Base-by-base conservation (phyloP, 2,329 filamentous ascomycete genomes). In the Sclerotinia subarctica region DNA sequence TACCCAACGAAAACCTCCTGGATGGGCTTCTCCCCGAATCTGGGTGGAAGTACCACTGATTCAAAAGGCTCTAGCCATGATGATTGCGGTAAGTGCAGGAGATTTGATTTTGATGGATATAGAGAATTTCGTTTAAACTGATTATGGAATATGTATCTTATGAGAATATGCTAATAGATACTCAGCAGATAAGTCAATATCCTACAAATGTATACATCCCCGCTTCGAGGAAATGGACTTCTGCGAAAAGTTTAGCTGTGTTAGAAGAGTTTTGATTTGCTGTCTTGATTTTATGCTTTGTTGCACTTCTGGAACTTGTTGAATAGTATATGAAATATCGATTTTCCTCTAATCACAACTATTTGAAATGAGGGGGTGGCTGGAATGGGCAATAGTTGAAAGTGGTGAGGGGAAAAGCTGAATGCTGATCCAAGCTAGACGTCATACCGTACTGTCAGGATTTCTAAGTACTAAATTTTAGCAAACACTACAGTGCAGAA, bases 1-100 rank as follows among this genome's bases (percentile, higher is more conserved):
- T 42, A 59, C 6, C 76, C 73, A 3, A 75, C 74, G 4, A 85
- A 76, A 32, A 81, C 76, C 5, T 77, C 75, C 26, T 80, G 74
- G 8, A 79, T 78, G 6, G 85, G 73, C 17, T 76, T 70, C 3
- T 77, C 75, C 15, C 83, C 83, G 46, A 85, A 79, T 15, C 83
- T 83, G 4, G 11, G 81, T 81, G 4, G 82, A 82, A 57, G 78
- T 79, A 51, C 82, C 83, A 7, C 83, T 85, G 42, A 85, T 76
- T 66, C 84, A 78, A 80, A 83, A 85, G 49, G 81, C 73, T 74
- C 71, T 70, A 64, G 73, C 71, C 73, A 76, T 75, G 49, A 66
- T 66, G 29, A 4, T 51, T 68, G 19, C 24, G 24, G 13, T 64
- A 35, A 15, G 21, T 5, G 2, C 44, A 24, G 3, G 26, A 24